Evolutionary conservation across 768 basidiomycete species (phyloP).

Genomic region (Mycena albidolilacea): DNA sequence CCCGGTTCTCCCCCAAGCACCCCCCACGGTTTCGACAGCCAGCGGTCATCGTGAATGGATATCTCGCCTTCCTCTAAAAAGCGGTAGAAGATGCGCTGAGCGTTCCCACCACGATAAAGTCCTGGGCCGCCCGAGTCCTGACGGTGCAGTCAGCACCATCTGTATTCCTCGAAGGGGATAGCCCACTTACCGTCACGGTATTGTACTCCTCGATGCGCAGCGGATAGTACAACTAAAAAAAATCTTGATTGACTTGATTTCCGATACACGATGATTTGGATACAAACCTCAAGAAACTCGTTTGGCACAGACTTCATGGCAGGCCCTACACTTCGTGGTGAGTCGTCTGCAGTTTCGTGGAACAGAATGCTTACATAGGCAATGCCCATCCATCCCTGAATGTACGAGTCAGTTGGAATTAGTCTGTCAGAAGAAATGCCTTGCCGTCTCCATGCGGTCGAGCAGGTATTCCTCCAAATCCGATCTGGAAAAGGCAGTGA

Average conservation of each 20-base stretch:
- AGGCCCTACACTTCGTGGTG: not conserved
- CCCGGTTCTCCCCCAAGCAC: slow-evolving; percentile 41
- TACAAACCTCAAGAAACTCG: slow-evolving; percentile 33
- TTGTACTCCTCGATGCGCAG: not conserved
- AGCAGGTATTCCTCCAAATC: slow-evolving; percentile 41
- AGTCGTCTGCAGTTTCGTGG: not conserved
- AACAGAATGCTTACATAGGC: slow-evolving; percentile 26
- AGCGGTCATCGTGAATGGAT: slow-evolving; percentile 41
- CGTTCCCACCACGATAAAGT: slow-evolving; percentile 38
- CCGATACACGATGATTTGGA: too few relatives aligned
- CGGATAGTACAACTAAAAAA: slow-evolving; percentile 19
- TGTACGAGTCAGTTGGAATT: not conserved
- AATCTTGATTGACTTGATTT: too few relatives aligned
- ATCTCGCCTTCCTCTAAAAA: slow-evolving; percentile 39
- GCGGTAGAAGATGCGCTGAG: slow-evolving; percentile 36
- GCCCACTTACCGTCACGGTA: not conserved
- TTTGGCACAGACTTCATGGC: slow-evolving; percentile 40
- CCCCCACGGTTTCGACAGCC: slow-evolving; percentile 42
- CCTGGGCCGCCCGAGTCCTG: slow-evolving; percentile 40
- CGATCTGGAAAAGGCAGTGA: not conserved
- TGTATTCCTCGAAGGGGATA: slow-evolving; percentile 19
- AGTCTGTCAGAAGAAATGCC: not conserved
- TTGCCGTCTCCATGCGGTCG: slow-evolving; percentile 37
- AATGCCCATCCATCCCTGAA: slow-evolving; percentile 27
- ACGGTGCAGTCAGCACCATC: slow-evolving; percentile 15